phyloP scores from a whole-genome alignment of 2,329 filamentous ascomycete species.

The Proliferodiscus dingleyae region DNA sequence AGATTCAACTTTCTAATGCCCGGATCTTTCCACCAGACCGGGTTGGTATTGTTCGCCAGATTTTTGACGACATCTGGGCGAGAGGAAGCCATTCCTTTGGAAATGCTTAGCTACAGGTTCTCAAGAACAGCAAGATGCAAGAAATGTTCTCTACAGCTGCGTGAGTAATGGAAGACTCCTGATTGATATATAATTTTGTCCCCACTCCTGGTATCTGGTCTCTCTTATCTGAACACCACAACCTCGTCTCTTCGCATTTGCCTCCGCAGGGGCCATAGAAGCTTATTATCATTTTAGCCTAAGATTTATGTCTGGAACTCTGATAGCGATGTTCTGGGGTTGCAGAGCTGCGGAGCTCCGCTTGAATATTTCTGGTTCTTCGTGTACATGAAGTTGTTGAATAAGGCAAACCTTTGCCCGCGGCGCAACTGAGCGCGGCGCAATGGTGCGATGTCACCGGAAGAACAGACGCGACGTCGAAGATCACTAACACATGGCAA shows the following conservation, averaged over 20 bases:
- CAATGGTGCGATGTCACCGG: not conserved
- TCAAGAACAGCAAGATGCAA: too few species aligned
- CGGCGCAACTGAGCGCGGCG: slow-evolving; percentile 5
- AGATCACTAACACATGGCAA: too few species aligned
- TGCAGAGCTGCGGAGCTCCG: not conserved
- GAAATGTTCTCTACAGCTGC: too few species aligned
- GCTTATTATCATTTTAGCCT: not conserved
- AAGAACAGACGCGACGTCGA: too few species aligned
- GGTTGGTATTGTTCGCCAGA: slow-evolving; percentile 12
- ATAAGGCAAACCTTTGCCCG: not conserved
- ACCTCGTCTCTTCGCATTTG: too few species aligned
- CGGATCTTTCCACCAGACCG: slow-evolving; percentile 13
- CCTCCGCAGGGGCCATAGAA: not conserved
- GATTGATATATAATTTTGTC: too few species aligned
- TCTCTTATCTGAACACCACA: not conserved
- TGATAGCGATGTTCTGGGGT: not conserved
- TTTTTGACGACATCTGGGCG: too few species aligned
- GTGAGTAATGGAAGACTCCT: too few species aligned
- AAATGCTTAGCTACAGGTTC: too few species aligned
- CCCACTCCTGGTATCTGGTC: too few species aligned
- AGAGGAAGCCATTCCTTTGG: too few species aligned
- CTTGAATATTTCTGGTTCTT: not conserved
- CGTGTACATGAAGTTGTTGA: not conserved
- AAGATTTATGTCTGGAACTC: not conserved
- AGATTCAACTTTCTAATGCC: slow-evolving; percentile 12